A percentile compares a stretch with the other conserved stretches of the same genome.
These are phyloP conservation scores for Aspergillus novofumigatus DNA, from an alignment of 2,329 filamentous ascomycete genomes.

Conservation along the genomic window DNA sequence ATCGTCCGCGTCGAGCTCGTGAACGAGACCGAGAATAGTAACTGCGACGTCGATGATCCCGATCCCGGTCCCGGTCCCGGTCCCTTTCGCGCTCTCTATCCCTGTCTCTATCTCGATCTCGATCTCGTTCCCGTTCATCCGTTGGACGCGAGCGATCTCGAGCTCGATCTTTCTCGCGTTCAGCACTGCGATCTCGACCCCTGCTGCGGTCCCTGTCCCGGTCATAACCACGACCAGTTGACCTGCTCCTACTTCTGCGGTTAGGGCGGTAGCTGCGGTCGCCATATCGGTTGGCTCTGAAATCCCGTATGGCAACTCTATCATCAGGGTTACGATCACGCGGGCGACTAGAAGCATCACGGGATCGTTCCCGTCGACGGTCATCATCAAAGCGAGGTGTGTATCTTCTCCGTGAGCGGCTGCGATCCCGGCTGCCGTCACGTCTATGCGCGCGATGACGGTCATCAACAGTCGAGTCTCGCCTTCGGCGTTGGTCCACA, in stretches of 20 bases:
- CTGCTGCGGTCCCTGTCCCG: constrained; percentile 23
- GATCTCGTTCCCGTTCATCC: constrained; percentile 12
- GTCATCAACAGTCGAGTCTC: constrained; percentile 25
- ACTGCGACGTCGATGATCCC: constrained; percentile 19
- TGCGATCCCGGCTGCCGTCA: constrained; percentile 26
- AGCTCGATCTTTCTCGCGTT: neutral
- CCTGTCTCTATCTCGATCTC: constrained; percentile 11
- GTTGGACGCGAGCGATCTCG: constrained; percentile 5
- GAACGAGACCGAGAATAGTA: constrained; percentile 10
- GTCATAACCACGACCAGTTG: constrained; percentile 22
- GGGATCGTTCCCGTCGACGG: constrained; percentile 25
- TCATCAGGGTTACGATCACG: constrained; percentile 33
- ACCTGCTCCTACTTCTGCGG: constrained; percentile 35
- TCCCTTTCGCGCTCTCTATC: constrained; percentile 10
- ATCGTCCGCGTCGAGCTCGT: constrained; percentile 11
- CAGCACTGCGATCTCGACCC: constrained; percentile 5
- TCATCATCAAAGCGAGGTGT: constrained; percentile 28
- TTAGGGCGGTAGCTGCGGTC: constrained; percentile 31
- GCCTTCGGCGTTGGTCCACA: constrained; percentile 19
- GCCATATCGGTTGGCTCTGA: constrained; percentile 23
- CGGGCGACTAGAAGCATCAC: constrained; percentile 25
- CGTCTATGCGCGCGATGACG: constrained; percentile 21
- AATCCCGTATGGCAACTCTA: constrained; percentile 29
- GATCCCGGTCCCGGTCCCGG: constrained; percentile 11
- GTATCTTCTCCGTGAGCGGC: constrained; percentile 25